These are phyloP conservation scores for Plectosphaerella plurivora DNA, from an alignment of 2,329 filamentous ascomycete genomes.

Conservation along the genomic window DNA sequence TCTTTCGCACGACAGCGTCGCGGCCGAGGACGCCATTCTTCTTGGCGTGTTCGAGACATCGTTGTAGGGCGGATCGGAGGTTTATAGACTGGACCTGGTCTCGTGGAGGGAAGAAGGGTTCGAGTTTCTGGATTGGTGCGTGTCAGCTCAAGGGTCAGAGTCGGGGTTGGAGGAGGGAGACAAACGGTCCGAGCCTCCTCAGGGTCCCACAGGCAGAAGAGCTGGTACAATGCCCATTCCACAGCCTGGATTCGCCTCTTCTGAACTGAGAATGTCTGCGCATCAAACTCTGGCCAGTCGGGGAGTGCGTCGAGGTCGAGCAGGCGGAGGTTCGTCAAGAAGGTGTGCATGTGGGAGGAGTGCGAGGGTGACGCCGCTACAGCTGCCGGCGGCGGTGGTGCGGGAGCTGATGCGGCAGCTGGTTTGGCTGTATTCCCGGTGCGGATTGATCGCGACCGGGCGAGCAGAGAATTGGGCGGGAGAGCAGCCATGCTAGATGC, in stretches of 20 bases:
- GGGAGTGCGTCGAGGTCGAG: conserved; percentile 70
- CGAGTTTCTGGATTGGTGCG: conserved; percentile 62
- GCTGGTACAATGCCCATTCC: conserved; percentile 87
- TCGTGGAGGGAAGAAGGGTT: conserved; percentile 83
- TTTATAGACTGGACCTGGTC: conserved; percentile 90
- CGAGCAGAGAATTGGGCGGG: conserved; percentile 22
- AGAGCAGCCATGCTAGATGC: conserved; percentile 25
- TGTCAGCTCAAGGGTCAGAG: neutral
- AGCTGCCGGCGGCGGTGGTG: conserved; percentile 23
- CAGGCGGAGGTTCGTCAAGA: conserved; percentile 79
- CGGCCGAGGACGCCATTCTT: conserved; percentile 79
- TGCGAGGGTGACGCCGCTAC: conserved; percentile 30
- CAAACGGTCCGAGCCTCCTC: conserved; percentile 68
- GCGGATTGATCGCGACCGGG: conserved; percentile 19
- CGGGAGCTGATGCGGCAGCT: conserved; percentile 3
- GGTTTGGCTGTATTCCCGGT: conserved; percentile 12
- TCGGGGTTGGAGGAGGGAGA: conserved; percentile 1
- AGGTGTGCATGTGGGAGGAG: conserved; percentile 55
- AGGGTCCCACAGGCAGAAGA: conserved; percentile 81
- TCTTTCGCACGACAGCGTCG: conserved; percentile 80
- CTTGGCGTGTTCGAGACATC: conserved; percentile 79
- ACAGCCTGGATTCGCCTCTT: conserved; percentile 77
- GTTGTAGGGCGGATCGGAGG: conserved; percentile 76
- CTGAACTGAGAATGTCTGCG: conserved; percentile 70
- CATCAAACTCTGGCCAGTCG: conserved; percentile 77